phyloP scores from a whole-genome alignment of 2,329 filamentous ascomycete species.

The Aspergillus aculeatus region DNA sequence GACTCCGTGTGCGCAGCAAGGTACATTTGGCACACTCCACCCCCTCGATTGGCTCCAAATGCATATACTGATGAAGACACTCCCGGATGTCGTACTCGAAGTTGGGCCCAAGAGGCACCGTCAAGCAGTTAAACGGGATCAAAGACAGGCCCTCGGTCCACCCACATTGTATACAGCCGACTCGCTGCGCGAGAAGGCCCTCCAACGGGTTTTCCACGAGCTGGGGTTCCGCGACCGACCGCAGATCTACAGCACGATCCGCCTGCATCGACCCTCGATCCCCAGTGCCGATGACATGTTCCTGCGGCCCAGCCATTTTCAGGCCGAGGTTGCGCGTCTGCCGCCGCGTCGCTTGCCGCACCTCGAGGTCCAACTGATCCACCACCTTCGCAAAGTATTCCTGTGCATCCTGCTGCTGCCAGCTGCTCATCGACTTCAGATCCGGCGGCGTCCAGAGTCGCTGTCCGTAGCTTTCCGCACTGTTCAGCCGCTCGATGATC shows the following conservation, averaged over 20 bases:
- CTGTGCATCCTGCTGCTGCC: slow-evolving; percentile 95
- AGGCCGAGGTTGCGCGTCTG: slow-evolving; percentile 46
- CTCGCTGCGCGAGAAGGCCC: slow-evolving; percentile 81
- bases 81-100: slow-evolving; percentile 71
- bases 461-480: slow-evolving; percentile 67
- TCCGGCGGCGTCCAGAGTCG: slow-evolving; percentile 78
- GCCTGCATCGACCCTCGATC: slow-evolving; percentile 7
- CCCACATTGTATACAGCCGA: slow-evolving; percentile 81
- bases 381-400: slow-evolving; percentile 93
- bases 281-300: slow-evolving; percentile 32
- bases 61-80: slow-evolving; percentile 79
- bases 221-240: slow-evolving; percentile 15
- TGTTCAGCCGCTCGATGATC: slow-evolving; percentile 69
- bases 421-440: slow-evolving; percentile 89
- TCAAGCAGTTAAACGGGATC: slow-evolving; percentile 91
- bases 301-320: slow-evolving; percentile 36
- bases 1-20: slow-evolving; percentile 58
- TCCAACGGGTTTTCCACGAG: slow-evolving; percentile 73
- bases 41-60: slow-evolving; percentile 79
- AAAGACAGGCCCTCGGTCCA: slow-evolving; percentile 85
- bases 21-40: slow-evolving; percentile 94
- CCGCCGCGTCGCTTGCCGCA: slow-evolving; percentile 52
- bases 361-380: slow-evolving; percentile 78
- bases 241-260: slow-evolving; percentile 16
- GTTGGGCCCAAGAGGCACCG: slow-evolving; percentile 71